Evolutionary conservation across 192 early-diverging fungal species (phyloP).

Genomic region (Coemansia sp.): DNA sequence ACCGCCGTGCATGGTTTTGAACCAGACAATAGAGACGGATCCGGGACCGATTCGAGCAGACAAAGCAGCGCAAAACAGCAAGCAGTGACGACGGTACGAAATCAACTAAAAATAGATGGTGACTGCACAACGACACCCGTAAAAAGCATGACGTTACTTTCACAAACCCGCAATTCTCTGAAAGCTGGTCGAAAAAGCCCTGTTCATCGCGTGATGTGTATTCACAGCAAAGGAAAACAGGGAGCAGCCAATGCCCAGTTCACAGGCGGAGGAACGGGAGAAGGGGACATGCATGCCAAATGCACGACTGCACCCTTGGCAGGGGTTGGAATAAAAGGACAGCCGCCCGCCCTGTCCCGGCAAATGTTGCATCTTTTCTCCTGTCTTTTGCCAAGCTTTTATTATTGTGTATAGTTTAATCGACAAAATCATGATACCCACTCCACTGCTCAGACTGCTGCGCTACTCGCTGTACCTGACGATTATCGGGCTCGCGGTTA

Average conservation of each 20-base stretch:
- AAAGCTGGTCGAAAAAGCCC: too few relatives aligned
- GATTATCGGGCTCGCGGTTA: slow-evolving; percentile 24
- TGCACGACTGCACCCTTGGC: slow-evolving; percentile 2
- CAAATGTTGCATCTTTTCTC: neutral
- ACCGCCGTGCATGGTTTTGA: neutral
- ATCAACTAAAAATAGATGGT: neutral
- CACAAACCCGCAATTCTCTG: too few relatives aligned
- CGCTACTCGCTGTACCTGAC: slow-evolving; percentile 40
- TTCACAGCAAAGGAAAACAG: neutral
- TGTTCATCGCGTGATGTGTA: too few relatives aligned
- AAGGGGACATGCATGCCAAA: neutral
- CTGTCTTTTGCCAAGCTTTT: neutral
- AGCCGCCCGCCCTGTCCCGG: neutral
- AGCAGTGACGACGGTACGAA: neutral
- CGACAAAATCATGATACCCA: slow-evolving; percentile 6
- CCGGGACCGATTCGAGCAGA: neutral
- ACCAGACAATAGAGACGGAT: neutral
- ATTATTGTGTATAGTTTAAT: slow-evolving; percentile 6
- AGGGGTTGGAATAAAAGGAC: neutral
- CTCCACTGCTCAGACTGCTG: slow-evolving; percentile 17
- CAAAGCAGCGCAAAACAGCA: neutral
- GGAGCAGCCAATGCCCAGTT: neutral
- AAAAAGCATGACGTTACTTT: too few relatives aligned
- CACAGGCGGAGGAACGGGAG: neutral
- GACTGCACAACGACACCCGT: neutral